Percentiles rank a stretch among this genome's conserved stretches.
Conservation (phyloP, 345 rosid species). For the Linum lewisii region DNA sequence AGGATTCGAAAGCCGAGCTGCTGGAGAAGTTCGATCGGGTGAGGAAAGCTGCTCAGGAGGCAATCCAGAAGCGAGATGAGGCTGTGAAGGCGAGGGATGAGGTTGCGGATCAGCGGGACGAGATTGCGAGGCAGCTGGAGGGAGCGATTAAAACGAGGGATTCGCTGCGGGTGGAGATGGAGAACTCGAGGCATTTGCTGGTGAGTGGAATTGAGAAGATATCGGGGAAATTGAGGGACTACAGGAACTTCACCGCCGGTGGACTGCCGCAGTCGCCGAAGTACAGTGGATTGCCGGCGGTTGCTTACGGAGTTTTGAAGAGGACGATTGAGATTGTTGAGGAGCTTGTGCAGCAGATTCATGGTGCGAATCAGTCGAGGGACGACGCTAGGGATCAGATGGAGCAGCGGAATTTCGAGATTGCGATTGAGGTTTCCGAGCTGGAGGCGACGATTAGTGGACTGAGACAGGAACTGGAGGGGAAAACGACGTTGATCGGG, state of each 20-base stretch:
- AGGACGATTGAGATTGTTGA: conserved; percentile 91
- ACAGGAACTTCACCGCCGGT: conserved; percentile 54
- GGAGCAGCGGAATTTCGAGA: conserved; percentile 91
- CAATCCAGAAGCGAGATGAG: conserved; percentile 78
- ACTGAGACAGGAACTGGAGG: conserved; percentile 53
- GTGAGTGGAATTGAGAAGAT: conserved; percentile 92
- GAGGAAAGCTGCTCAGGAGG: conserved; percentile 74
- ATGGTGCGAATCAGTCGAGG: conserved; percentile 49
- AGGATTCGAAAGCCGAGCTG: conserved; percentile 62
- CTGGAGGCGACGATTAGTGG: conserved; percentile 78
- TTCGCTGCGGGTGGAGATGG: conserved; percentile 58
- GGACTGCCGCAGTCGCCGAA: conserved; percentile 82
- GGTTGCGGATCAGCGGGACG: conserved; percentile 41
- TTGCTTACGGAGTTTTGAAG: conserved; percentile 82
- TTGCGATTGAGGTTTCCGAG: conserved; percentile 97
- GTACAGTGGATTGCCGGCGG: conserved; percentile 65
- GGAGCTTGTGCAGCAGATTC: conserved; percentile 74
- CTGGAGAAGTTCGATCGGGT: conserved; percentile 52
- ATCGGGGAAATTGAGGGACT: conserved; percentile 68
- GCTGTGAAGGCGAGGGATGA: conserved; percentile 41
- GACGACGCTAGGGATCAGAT: conserved; percentile 87
- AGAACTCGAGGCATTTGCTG: conserved; percentile 77
- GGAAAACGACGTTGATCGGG: conserved; percentile 42
- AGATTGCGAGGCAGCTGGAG: conserved; percentile 45
- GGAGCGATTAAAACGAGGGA: conserved; percentile 54